Conservation (phyloP, 257 asterid genomes). For the Rhazya stricta region DNA sequence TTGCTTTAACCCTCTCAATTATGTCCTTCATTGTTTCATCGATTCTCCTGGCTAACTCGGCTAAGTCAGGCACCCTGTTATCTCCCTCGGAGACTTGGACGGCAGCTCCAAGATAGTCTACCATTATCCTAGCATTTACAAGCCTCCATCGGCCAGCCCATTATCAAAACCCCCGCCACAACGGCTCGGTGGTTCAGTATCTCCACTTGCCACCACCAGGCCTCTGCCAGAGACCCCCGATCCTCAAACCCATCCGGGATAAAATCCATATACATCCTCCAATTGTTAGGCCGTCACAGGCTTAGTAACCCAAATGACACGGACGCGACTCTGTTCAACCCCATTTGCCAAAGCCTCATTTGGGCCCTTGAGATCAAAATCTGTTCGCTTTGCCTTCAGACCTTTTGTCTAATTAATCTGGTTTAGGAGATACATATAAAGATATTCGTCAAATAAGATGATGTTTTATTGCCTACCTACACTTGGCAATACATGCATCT, state of each 20-base stretch:
- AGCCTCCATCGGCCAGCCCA: conserved; percentile 95
- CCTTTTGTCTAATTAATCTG: too few species aligned
- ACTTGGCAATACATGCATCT: too few species aligned
- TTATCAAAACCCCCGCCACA: conserved; percentile 50
- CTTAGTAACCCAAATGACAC: conserved; percentile 51
- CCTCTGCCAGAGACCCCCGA: conserved; percentile 44
- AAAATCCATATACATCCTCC: conserved; percentile 43
- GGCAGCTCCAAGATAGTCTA: conserved; percentile 41
- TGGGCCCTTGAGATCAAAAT: conserved; percentile 49
- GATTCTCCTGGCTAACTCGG: conserved; percentile 40
- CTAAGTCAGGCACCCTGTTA: conserved; percentile 45
- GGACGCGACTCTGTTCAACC: conserved; percentile 56
- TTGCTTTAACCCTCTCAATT: conserved; percentile 35
- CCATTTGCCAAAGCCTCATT: conserved; percentile 52
- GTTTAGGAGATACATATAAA: too few species aligned
- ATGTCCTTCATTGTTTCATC: conserved; percentile 35
- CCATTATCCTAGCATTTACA: conserved; percentile 42
- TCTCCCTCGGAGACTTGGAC: conserved; percentile 44
- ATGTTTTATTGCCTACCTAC: too few species aligned
- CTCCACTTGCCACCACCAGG: conserved; percentile 38
- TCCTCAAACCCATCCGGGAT: conserved; percentile 47
- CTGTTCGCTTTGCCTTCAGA: too few species aligned
- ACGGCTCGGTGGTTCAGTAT: conserved; percentile 56
- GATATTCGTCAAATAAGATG: too few species aligned
- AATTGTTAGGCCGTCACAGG: conserved; percentile 39